Evolutionary conservation across 768 basidiomycete genomes (phyloP).

Genomic region (Xerocomus brunneocitrinus): DNA sequence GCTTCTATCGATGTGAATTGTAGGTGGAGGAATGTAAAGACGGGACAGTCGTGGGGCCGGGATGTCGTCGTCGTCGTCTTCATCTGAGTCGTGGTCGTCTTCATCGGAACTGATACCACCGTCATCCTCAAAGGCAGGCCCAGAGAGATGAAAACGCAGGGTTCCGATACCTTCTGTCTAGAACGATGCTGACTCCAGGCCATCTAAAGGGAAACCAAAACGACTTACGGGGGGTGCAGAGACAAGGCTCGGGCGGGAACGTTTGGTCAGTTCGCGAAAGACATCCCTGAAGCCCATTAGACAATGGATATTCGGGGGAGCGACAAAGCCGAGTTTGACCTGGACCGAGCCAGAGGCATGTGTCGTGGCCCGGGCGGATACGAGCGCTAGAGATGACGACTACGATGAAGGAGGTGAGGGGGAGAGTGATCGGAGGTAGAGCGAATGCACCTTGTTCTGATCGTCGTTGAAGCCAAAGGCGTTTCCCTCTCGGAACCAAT

Average conservation of each 20-base stretch:
- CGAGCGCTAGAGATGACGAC: conserved; percentile 44
- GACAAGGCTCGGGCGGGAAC: conserved; percentile 61
- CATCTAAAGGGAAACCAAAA: background rate
- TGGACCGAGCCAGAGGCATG: conserved; percentile 49
- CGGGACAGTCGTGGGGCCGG: conserved; percentile 22
- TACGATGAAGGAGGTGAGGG: conserved; percentile 20
- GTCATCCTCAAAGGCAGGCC: conserved; percentile 67
- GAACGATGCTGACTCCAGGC: background rate
- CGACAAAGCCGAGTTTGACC: conserved; percentile 59
- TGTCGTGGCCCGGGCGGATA: conserved; percentile 45
- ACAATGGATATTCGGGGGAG: conserved; percentile 37
- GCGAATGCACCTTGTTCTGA: conserved; percentile 58
- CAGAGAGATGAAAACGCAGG: conserved; percentile 55
- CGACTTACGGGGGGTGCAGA: conserved; percentile 71
- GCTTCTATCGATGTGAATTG: conserved; percentile 17
- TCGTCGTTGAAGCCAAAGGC: conserved; percentile 53
- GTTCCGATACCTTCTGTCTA: conserved; percentile 88
- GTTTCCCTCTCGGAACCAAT: conserved; percentile 61
- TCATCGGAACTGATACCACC: conserved; percentile 63
- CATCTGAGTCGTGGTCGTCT: conserved; percentile 33
- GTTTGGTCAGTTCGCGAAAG: conserved; percentile 58
- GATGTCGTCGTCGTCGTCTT: conserved; percentile 32
- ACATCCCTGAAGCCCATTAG: conserved; percentile 56
- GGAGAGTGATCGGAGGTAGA: background rate
- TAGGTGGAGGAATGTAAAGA: conserved; percentile 21